Percentiles rank a stretch among this genome's conserved stretches.
Conservation (phyloP, 257 asterid species). For the Przewalskia tangutica region DNA sequence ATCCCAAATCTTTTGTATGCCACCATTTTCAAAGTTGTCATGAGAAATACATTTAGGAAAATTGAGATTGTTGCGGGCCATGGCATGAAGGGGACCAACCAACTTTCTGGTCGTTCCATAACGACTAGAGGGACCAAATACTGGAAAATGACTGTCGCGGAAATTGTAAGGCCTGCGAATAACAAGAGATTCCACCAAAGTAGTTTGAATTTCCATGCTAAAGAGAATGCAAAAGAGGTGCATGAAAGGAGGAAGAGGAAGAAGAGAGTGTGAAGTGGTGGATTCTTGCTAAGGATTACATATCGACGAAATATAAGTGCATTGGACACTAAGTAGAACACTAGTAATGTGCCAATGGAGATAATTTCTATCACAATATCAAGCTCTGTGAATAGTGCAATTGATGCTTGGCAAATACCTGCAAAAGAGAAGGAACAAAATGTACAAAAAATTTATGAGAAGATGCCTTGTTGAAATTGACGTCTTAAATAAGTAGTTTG, state of each 20-base stretch:
- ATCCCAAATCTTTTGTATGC: conserved; percentile 33
- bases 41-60: conserved; percentile 30
- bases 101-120: not conserved
- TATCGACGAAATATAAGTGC: conserved; percentile 27
- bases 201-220: conserved; percentile 21
- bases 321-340: conserved; percentile 33
- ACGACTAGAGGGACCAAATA: not conserved
- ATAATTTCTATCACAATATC: conserved; percentile 30
- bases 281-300: conserved; percentile 6
- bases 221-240: conserved; percentile 24
- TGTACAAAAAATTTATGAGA: not conserved
- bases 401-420: conserved; percentile 36
- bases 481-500: not conserved
- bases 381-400: conserved; percentile 38
- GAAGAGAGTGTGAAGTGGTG: conserved; percentile 18
- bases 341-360: conserved; percentile 34
- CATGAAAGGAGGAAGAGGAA: conserved; percentile 22
- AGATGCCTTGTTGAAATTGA: not conserved
- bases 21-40: conserved; percentile 20
- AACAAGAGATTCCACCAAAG: conserved; percentile 24
- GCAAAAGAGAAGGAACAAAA: not conserved
- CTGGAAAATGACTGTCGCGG: conserved; percentile 14
- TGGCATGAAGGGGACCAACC: conserved; percentile 40
- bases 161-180: conserved; percentile 1
- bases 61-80: conserved; percentile 33